Evolutionary conservation across 352 stramenopile species (phyloP).

Genomic region (Phytophthora ramorum): DNA sequence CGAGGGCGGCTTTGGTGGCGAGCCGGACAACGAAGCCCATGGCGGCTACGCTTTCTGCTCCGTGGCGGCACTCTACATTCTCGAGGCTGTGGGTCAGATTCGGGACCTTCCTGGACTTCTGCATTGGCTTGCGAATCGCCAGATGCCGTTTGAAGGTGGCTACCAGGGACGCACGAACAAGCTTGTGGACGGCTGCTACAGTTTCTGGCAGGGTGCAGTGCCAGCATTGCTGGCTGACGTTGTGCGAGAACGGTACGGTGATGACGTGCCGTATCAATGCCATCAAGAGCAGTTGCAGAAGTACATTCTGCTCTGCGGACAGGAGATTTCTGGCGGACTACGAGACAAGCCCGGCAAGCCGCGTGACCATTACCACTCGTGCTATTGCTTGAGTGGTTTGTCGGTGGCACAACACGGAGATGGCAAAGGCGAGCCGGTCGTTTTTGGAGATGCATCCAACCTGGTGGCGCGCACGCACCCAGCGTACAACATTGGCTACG

Average conservation of each 20-base stretch:
- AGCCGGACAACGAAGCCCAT: conserved; percentile 96
- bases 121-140: conserved; percentile 92
- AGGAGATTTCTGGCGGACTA: conserved; percentile 94
- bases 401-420: conserved; percentile 93
- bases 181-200: conserved; percentile 99
- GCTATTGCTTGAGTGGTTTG: conserved; percentile 98
- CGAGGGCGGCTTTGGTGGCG: conserved; percentile 96
- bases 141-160: conserved; percentile 95
- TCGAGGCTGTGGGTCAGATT: conserved; percentile 76
- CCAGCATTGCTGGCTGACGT: conserved; percentile 78
- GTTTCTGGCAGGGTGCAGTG: conserved; percentile 98
- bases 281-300: conserved; percentile 82
- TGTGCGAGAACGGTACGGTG: conserved; percentile 43
- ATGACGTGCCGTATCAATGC: conserved; percentile 64
- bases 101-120: conserved; percentile 61
- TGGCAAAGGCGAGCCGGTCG: conserved; percentile 41
- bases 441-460: conserved; percentile 72
- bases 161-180: conserved; percentile 98
- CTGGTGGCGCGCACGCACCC: conserved; percentile 88
- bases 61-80: conserved; percentile 93
- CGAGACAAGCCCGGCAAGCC: conserved; percentile 95
- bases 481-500: conserved; percentile 92
- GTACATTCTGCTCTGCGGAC: conserved; percentile 95
- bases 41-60: conserved; percentile 99
- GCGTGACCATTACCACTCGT: conserved; percentile 99